These are phyloP conservation scores for Ailanthus altissimus DNA, from an alignment of 345 rosid species.

Conservation along the genomic window DNA sequence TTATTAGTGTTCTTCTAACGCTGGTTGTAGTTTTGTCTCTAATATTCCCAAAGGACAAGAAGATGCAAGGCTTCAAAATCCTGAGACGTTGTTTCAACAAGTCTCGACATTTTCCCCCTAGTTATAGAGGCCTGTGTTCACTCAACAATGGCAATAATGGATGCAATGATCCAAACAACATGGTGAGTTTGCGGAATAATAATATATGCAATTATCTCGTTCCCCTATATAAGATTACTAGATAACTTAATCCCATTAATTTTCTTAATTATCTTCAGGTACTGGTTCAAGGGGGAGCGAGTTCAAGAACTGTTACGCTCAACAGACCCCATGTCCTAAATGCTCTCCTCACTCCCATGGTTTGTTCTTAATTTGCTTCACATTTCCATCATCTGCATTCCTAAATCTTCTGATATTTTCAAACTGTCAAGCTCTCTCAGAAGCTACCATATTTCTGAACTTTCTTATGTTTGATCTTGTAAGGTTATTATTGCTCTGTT, in stretches of 20 bases:
- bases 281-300: conserved; percentile 17
- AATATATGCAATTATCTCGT: neutral
- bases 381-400: neutral
- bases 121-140: conserved; percentile 19
- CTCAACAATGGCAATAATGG: neutral
- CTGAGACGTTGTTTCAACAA: neutral
- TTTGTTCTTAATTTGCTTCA: neutral
- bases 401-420: no score
- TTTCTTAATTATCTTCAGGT: conserved; percentile 17
- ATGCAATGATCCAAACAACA: neutral
- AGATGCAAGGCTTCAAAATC: conserved; percentile 14
- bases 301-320: conserved; percentile 29
- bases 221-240: neutral
- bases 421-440: no score
- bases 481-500: no score
- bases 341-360: conserved; percentile 28
- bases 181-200: conserved; percentile 8
- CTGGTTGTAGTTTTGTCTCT: no score
- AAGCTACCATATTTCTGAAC: no score
- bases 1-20: no score
- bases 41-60: neutral
- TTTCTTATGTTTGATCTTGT: no score
- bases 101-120: no score
- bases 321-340: conserved; percentile 29
- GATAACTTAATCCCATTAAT: no score